Evolutionary conservation across 2,329 filamentous ascomycete species (phyloP), one percentile per base, ranked within the genome.

Genomic region (Cordyceps pruinosa): DNA sequence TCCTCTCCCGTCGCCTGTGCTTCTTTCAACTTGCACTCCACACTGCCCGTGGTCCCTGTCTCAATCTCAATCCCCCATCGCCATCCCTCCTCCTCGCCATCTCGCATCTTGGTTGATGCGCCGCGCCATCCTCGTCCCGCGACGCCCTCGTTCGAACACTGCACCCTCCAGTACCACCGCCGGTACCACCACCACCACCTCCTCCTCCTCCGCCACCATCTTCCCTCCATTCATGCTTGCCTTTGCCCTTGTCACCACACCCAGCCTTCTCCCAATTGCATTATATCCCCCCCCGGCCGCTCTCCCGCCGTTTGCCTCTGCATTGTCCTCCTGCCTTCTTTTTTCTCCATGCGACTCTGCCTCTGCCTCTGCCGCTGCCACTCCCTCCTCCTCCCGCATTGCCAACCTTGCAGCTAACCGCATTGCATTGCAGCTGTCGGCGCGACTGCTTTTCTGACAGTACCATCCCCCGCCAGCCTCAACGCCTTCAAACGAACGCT

Each of bases 361-460:
- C 32, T 19, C 37, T 19, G 19, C n/a, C n/a, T n/a, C n/a, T n/a
- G n/a, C n/a, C n/a, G n/a, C n/a, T n/a, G n/a, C n/a, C n/a, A n/a
- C n/a, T n/a, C n/a, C n/a, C n/a, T n/a, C n/a, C n/a, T 41, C 25
- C 44, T 53, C 42, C 57, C 61, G 63, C 60, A 63, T 65, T 62
- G 63, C 59, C 64, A 64, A 66, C 63, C 55, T 51, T 52, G 65
- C 64, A 65, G 64, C 66, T 67, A 67, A 68, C 63, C 64, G 60
- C 59, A 66, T 61, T 68, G 65, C 66, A 67, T 68, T 67, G 65
- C 65, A 67, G 65, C 65, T 66, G 65, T 61, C 65, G 65, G 62
- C 59, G 59, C 30, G 30, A n/a, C 30, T 32, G 30, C 30, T 32
- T 6, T 12, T 32, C 30, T n/a, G n/a, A n/a, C n/a, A n/a, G n/a